These are phyloP conservation scores for Termitomyces sp. DNA, from an alignment of 768 basidiomycete species.

Conservation along the genomic window DNA sequence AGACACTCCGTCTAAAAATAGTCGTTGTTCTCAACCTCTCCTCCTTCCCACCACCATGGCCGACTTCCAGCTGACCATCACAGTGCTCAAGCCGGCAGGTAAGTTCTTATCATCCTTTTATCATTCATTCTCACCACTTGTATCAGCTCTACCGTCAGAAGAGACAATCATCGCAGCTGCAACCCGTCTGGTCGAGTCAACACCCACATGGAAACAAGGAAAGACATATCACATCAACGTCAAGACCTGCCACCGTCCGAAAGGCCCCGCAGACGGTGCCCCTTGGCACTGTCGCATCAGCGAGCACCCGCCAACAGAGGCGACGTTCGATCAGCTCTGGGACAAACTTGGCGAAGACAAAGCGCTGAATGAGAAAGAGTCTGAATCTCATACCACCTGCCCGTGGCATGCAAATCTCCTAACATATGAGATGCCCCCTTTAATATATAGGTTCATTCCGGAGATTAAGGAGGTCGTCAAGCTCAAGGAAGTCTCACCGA, in stretches of 20 bases:
- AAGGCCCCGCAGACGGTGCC: conserved; percentile 51
- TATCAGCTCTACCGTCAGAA: conserved; percentile 58
- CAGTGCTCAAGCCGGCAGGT: conserved; percentile 12
- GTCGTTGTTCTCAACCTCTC: conserved; percentile 1
- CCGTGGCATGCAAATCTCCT: conserved; percentile 12
- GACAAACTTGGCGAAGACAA: conserved; percentile 62
- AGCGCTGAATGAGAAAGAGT: conserved; percentile 68
- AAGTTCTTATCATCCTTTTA: not conserved
- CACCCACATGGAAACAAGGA: conserved; percentile 60
- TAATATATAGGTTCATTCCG: conserved; percentile 52
- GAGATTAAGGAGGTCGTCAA: conserved; percentile 60
- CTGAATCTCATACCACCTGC: conserved; percentile 8
- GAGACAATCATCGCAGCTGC: conserved; percentile 52
- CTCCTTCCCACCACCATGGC: conserved; percentile 19
- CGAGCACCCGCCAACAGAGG: conserved; percentile 60
- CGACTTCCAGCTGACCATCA: conserved; percentile 12
- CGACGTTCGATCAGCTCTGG: conserved; percentile 75
- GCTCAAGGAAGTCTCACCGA: conserved; percentile 61
- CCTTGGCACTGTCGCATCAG: conserved; percentile 69
- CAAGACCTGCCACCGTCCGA: conserved; percentile 50
- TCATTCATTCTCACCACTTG: not conserved
- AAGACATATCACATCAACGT: conserved; percentile 59
- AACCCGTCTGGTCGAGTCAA: conserved; percentile 51
- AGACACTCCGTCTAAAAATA: conserved; percentile 11
- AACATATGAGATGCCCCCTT: conserved; percentile 9